Base-by-base conservation (phyloP, 1,284 basidiomycete species). In the Ustilago lituana region DNA sequence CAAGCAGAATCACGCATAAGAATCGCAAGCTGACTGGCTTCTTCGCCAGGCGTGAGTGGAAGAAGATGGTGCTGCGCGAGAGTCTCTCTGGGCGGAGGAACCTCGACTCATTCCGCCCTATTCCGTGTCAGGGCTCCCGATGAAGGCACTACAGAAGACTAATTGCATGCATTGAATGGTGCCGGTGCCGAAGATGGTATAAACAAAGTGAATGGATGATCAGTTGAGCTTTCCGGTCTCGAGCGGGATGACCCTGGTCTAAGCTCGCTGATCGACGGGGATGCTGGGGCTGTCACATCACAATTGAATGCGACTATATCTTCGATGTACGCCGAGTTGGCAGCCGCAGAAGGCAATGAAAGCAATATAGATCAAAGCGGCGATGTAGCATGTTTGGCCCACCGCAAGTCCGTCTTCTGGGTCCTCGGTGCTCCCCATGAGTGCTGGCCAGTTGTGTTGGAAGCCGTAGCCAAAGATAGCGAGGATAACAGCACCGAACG, bases 401-500 rank as follows among this genome's bases (percentile, higher is more conserved):
- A 77, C 79, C 7, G 85, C 85, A 17, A 83, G 27, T 9, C 85
- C 85, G 60, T 86, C 82, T 37, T 82, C 61, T 0, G 85, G 83
- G 66, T 86, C 85, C 12, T 83, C 74, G 1, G 76, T 84, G 7
- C 84, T 84, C 36, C 85, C 85, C 71, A 85, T 86, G 33, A 87
- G 79, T 1, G 84, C 84, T 66, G 85, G 84, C 79, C 80, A 82
- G 71, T 82, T 64, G 56, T 77, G 71, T 37, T 46, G 44, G 50
- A 75, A 77, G 11, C 72, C 79, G 32, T 71, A 78, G 11, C 74
- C 74, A 24, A 80, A 75, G 46, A 80, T 84, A 38, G 83, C 64
- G 27, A 87, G 83, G 65, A 86, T 85, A 63, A 86, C 73, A 22
- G 85, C 83, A n/a, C 85, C 86, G 43, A 86, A 85, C 39, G 85